Evolutionary conservation across 345 rosid genomes (phyloP), one percentile per base, ranked within the genome.

Genomic region (Streptanthus diversifolius): DNA sequence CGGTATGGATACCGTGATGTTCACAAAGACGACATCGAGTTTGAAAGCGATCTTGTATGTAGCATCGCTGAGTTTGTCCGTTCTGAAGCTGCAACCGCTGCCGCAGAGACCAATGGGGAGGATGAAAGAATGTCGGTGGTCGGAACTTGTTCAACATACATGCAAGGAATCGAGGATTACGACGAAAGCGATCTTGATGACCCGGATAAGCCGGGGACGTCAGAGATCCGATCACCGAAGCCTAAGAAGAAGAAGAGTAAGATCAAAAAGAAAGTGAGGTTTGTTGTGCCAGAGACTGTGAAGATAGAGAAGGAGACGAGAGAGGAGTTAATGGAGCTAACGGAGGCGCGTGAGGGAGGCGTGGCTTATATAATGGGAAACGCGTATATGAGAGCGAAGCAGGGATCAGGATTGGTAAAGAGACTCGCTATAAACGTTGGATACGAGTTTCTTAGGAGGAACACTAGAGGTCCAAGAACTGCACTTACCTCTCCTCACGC

Each of bases 321-420:
- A 56, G 80, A 85, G 18, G 98, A 93, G 86, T 71, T 93, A 49
- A 82, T 66, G 80, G 96, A 93, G 63, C 85, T 91, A 0, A 80
- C 60, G 73, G 98, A 88, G 73, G 97, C 98, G 5, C 81, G 95
- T 77, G 98, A 91, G 68, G 88, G 91, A 0, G 98, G 98, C 25
- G 77, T 91, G 35, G 95, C 97, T 7, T 93, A 91, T 74, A 91
- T 95, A 72, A 79, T 88, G 74, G 99, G 99, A 18, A 91, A 90
- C 71, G 86, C 91, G 0, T 88, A 95, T 36, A 81, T 95, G 72
- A 83, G 77, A 75, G 97, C 97, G 5, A 88, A 85, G 76, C 86
- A 78, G 59, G 97, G 97, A 7, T 95, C 99, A 7, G 82, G 91
- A 47, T 59, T 85, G 68, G 7, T 91, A 0, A 89, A 87, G 81